phyloP scores from a whole-genome alignment of 192 early-diverging fungal species.

The Podila epicladia region DNA sequence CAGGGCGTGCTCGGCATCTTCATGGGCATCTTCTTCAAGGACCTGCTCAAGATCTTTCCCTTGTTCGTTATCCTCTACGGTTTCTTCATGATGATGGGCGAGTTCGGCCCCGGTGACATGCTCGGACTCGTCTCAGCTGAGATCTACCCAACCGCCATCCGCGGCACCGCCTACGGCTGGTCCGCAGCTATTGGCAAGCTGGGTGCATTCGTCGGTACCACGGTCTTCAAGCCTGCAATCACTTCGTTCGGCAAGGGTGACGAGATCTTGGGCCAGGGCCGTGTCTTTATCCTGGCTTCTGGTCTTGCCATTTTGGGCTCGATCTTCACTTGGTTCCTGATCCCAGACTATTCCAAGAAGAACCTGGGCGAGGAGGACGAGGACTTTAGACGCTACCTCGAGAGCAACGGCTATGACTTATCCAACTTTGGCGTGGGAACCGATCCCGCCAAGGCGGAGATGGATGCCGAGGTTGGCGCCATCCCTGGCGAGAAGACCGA shows the following conservation, averaged over 20 bases:
- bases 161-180: conserved; percentile 58
- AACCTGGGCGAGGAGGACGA: conserved; percentile 41
- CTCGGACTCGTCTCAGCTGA: conserved; percentile 52
- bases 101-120: conserved; percentile 56
- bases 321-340: conserved; percentile 30
- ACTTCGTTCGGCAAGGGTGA: conserved; percentile 28
- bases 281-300: conserved; percentile 50
- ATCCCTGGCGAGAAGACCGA: not conserved
- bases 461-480: not conserved
- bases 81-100: conserved; percentile 55
- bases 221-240: conserved; percentile 48
- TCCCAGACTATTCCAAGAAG: conserved; percentile 52
- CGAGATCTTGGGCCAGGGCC: conserved; percentile 28
- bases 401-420: conserved; percentile 50
- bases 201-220: conserved; percentile 53
- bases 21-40: conserved; percentile 49
- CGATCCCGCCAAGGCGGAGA: not conserved
- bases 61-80: conserved; percentile 59
- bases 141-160: conserved; percentile 54
- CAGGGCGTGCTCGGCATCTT: conserved; percentile 55
- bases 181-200: conserved; percentile 57
- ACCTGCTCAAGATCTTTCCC: conserved; percentile 37
- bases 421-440: not conserved
- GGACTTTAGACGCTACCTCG: conserved; percentile 53
- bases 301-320: conserved; percentile 53